These are phyloP conservation scores for Nakaseomyces bracarensis DNA, from an alignment of 1,139 yeast species.

Conservation along the genomic window DNA sequence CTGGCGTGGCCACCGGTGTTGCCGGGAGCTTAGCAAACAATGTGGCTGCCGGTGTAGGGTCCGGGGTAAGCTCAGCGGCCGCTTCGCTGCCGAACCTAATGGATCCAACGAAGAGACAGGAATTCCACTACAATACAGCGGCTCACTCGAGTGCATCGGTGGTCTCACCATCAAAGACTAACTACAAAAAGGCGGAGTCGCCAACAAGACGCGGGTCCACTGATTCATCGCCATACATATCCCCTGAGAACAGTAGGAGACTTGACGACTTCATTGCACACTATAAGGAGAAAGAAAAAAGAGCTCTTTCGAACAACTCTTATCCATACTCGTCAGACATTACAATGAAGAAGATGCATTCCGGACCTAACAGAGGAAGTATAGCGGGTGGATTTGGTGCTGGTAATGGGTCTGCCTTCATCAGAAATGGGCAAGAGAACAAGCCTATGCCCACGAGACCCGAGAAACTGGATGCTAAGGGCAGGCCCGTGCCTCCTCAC, in stretches of 20 bases:
- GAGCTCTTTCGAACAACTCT: conserved; percentile 5
- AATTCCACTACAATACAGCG: too few relatives aligned
- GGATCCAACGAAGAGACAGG: too few relatives aligned
- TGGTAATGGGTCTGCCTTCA: too few relatives aligned
- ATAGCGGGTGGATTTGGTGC: too few relatives aligned
- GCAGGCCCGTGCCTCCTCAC: conserved; percentile 42
- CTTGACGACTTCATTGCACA: conserved; percentile 4
- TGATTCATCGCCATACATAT: background rate
- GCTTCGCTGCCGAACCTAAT: background rate
- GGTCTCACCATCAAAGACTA: too few relatives aligned
- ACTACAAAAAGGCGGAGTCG: too few relatives aligned
- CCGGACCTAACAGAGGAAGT: background rate
- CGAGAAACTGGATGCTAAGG: conserved; percentile 30
- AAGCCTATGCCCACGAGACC: too few relatives aligned
- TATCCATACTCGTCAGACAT: background rate
- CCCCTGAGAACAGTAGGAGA: conserved; percentile 4
- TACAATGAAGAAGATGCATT: conserved; percentile 8
- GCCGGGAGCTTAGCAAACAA: too few relatives aligned
- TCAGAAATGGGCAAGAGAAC: too few relatives aligned
- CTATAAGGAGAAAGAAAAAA: background rate
- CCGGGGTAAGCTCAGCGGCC: background rate
- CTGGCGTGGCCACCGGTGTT: background rate
- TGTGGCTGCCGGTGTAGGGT: background rate
- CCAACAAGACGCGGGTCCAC: too few relatives aligned
- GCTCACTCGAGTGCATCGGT: too few relatives aligned